These are phyloP conservation scores for Elsinoe necatrix DNA, from an alignment of 2,329 filamentous ascomycete species.

Conservation along the genomic window DNA sequence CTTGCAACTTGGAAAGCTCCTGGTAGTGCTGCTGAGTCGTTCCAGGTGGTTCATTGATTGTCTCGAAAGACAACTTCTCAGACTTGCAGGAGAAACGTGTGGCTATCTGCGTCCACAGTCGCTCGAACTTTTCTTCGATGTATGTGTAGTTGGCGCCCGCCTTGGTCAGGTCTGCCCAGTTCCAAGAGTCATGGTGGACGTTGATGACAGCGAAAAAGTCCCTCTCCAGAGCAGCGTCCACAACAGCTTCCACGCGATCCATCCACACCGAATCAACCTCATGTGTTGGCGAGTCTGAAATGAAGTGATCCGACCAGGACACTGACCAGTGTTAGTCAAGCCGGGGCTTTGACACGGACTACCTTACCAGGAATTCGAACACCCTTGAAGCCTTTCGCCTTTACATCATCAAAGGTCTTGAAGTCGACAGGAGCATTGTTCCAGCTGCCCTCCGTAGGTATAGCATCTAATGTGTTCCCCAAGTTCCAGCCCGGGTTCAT, in stretches of 20 bases:
- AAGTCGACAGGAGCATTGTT: slow-evolving; percentile 46
- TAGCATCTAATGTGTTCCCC: slow-evolving; percentile 52
- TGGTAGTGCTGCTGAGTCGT: slow-evolving; percentile 43
- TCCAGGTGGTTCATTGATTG: slow-evolving; percentile 52
- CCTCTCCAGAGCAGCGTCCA: slow-evolving; percentile 46
- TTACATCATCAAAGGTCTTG: slow-evolving; percentile 45
- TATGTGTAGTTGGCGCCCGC: slow-evolving; percentile 39
- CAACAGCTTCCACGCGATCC: slow-evolving; percentile 48
- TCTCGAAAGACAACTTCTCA: slow-evolving; percentile 47
- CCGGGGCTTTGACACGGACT: neutral
- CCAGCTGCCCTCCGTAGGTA: slow-evolving; percentile 50
- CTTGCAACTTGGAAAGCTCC: slow-evolving; percentile 48
- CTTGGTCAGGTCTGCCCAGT: slow-evolving; percentile 48
- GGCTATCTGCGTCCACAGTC: slow-evolving; percentile 51
- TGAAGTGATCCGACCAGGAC: slow-evolving; percentile 52
- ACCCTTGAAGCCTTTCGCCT: slow-evolving; percentile 48
- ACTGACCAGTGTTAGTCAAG: slow-evolving; percentile 30
- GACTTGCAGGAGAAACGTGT: slow-evolving; percentile 48
- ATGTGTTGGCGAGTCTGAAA: slow-evolving; percentile 43
- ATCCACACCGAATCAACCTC: slow-evolving; percentile 48
- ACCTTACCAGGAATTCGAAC: slow-evolving; percentile 45
- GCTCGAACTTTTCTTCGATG: slow-evolving; percentile 50
- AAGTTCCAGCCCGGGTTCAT: slow-evolving; percentile 53
- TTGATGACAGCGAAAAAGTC: slow-evolving; percentile 49
- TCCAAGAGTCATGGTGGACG: slow-evolving; percentile 52